Conservation (phyloP, 2,329 filamentous ascomycete species). For the Cladosporium sp. region DNA sequence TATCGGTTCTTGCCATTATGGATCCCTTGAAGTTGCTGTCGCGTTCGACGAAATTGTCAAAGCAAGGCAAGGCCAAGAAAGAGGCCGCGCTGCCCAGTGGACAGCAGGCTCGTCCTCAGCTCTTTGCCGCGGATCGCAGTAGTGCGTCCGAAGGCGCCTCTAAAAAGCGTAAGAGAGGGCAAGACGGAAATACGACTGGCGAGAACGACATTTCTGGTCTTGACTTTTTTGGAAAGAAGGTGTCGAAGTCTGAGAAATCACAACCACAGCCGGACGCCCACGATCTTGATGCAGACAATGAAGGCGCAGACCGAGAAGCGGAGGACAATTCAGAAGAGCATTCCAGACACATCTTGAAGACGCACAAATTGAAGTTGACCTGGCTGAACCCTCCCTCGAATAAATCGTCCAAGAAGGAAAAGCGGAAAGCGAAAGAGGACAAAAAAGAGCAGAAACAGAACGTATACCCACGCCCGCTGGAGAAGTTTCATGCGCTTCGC, state of each 20-base stretch:
- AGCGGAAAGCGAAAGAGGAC: conserved; percentile 38
- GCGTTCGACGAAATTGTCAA: conserved; percentile 56
- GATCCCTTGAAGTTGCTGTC: conserved; percentile 69
- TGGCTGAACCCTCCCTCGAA: conserved; percentile 21
- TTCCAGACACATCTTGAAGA: conserved; percentile 20
- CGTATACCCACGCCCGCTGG: conserved; percentile 73
- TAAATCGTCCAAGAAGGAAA: conserved; percentile 39
- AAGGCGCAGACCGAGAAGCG: conserved; percentile 4
- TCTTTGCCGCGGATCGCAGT: conserved; percentile 40
- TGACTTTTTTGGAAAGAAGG: conserved; percentile 1
- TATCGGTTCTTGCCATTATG: conserved; percentile 39
- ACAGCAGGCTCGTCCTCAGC: conserved; percentile 59
- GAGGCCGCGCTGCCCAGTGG: conserved; percentile 54
- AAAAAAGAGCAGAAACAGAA: conserved; percentile 34
- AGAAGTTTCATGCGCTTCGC: conserved; percentile 67
- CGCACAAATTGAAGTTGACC: conserved; percentile 31
- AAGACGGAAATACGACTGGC: conserved; percentile 16
- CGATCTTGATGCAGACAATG: neutral
- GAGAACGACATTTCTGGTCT: neutral
- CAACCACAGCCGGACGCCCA: conserved; percentile 4
- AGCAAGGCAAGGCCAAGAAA: conserved; percentile 26
- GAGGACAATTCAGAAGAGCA: conserved; percentile 2
- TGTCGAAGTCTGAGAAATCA: neutral
- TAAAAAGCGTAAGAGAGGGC: conserved; percentile 39
- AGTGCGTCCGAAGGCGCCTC: conserved; percentile 21